Conservation (phyloP, 1,139 yeast species). For the Candida labiduridarum region DNA sequence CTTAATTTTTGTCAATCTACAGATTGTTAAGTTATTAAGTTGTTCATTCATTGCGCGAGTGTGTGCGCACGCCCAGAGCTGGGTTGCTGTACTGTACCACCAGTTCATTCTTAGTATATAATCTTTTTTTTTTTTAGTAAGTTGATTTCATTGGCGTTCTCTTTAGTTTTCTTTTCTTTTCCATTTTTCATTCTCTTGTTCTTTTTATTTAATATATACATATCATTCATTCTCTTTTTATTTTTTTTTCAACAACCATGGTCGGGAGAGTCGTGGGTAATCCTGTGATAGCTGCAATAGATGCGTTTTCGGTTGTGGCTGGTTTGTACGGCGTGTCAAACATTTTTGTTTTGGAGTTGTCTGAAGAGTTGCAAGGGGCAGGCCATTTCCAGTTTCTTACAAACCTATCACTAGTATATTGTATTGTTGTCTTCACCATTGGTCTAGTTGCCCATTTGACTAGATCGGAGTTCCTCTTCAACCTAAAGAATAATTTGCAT, state of each 20-base stretch:
- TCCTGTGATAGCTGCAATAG: constrained; percentile 25
- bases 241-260: constrained; percentile 9
- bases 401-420: constrained; percentile 54
- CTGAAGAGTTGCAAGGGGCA: constrained; percentile 50
- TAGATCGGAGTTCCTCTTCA: constrained; percentile 23
- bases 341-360: constrained; percentile 28
- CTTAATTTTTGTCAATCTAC: not conserved
- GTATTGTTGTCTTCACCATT: constrained; percentile 45
- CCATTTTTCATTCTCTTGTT: too few species aligned
- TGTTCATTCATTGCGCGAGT: not conserved
- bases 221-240: not conserved
- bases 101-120: too few species aligned
- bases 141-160: not conserved
- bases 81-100: not conserved
- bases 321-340: constrained; percentile 34
- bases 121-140: not conserved
- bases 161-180: not conserved
- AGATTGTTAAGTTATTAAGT: not conserved
- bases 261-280: constrained; percentile 35
- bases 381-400: constrained; percentile 75
- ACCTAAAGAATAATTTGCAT: constrained; percentile 41
- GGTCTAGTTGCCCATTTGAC: constrained; percentile 45
- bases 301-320: constrained; percentile 29
- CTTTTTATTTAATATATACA: too few species aligned
- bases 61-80: not conserved